Percentiles rank a stretch among this genome's conserved stretches.
Evolutionary conservation across 2,329 filamentous ascomycete genomes (phyloP).

Genomic region (Neonectria magnoliae): DNA sequence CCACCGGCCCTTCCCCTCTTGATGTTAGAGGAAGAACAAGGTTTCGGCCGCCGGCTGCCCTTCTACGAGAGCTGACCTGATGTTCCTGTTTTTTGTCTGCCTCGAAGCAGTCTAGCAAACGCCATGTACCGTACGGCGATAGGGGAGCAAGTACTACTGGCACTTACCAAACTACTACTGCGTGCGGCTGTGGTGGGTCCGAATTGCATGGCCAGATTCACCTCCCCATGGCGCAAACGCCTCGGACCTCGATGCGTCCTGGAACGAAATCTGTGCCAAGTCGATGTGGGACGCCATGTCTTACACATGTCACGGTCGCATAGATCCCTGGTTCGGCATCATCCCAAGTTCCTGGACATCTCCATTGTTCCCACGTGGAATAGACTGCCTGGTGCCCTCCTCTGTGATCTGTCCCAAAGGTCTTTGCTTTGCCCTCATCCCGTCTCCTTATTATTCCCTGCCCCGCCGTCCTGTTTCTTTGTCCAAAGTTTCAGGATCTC

Average conservation of each 20-base stretch:
- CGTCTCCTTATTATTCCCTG: conserved; percentile 29
- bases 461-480: conserved; percentile 9
- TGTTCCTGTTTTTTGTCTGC: neutral
- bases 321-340: neutral
- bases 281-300: conserved; percentile 7
- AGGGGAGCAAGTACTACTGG: too few species aligned
- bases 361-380: conserved; percentile 6
- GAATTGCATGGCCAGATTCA: neutral
- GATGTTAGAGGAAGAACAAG: neutral
- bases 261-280: neutral
- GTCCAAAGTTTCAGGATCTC: conserved; percentile 19
- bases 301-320: neutral
- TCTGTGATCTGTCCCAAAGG: neutral
- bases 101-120: neutral
- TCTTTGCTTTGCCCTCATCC: neutral
- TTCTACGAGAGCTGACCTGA: neutral
- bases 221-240: neutral
- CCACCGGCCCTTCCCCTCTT: neutral
- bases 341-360: neutral
- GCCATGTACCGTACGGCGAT: too few species aligned
- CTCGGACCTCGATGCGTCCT: neutral
- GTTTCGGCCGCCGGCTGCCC: neutral
- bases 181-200: neutral
- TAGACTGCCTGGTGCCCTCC: neutral
- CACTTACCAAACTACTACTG: neutral